Base-by-base conservation (phyloP, 495 filamentous ascomycete species). In the Talaromyces wortmannii region DNA sequence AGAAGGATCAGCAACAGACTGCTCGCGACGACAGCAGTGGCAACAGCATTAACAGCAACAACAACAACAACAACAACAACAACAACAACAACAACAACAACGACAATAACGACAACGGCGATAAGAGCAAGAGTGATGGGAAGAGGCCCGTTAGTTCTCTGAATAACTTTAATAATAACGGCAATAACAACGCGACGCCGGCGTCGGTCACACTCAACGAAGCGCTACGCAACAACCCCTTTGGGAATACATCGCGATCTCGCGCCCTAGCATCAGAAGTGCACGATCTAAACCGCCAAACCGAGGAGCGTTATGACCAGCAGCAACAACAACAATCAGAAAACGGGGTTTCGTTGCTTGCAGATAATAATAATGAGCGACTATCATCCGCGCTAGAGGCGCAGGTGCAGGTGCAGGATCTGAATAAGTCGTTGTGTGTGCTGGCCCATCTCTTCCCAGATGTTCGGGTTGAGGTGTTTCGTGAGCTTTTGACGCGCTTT, bases 381-480 rank as follows among this genome's bases (percentile, higher is more conserved):
- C 23, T 23, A 23, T 23, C 23, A 23, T 23, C 23, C 23, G 23
- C 23, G 23, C 23, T 23, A 23, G 23, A 23, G 4, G 23, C 23
- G 23, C 23, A 40, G 36, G 36, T 10, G 36, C 36, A 13, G 64
- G 47, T 55, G 55, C 13, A 62, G 52, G 72, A 73, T 47, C 79
- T 92, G 17, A 98, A 98, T 69, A 69, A 76, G 12, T 79, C 84
- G 44, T 81, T 98, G 51, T 78, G 83, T 33, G 77, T 75, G 1
- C 80, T 98, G 10, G 83, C 83, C 4, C 79, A 78, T 6, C 76
- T 96, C 3, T 98, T 98, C 59, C 94, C 94, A 6, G 85, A 95
- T 67, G 76, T 96, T 18, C 85, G 89, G 53, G 75, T 92, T 55
- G 90, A 96, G 52, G 92, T 95, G n/a, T 91, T 98, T 61, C 84